Evolutionary conservation across 2,329 filamentous ascomycete genomes (phyloP).

Genomic region (Cladosporium sp.): DNA sequence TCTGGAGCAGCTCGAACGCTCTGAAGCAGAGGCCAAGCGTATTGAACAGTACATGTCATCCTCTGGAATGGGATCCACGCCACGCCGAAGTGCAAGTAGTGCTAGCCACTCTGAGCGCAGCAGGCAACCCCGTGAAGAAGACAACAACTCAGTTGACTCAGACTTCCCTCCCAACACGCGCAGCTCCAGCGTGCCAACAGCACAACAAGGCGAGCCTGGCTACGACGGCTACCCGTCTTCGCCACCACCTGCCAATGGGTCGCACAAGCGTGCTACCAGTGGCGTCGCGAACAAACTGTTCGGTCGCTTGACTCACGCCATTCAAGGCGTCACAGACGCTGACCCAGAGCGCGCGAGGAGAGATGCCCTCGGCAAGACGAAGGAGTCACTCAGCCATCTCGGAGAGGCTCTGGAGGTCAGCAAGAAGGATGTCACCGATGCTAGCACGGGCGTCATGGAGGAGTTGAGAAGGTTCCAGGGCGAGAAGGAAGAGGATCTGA

Average conservation of each 20-base stretch:
- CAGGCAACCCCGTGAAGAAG: constrained; percentile 54
- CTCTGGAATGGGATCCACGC: constrained; percentile 62
- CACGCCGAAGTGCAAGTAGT: constrained; percentile 61
- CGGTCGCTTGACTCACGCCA: constrained; percentile 89
- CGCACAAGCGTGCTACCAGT: constrained; percentile 77
- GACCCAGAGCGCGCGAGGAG: constrained; percentile 90
- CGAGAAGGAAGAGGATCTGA: constrained; percentile 93
- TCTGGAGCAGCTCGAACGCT: constrained; percentile 86
- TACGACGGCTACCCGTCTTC: constrained; percentile 18
- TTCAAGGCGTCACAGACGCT: constrained; percentile 93
- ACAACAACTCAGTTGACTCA: constrained; percentile 89
- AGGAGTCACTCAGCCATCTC: constrained; percentile 79
- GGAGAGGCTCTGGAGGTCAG: constrained; percentile 88
- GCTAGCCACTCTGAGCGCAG: constrained; percentile 39
- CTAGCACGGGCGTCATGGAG: constrained; percentile 81
- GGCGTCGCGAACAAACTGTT: constrained; percentile 94
- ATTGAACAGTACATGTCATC: constrained; percentile 89
- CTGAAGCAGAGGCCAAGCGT: constrained; percentile 86
- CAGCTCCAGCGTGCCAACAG: constrained; percentile 21
- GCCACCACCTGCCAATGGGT: constrained; percentile 29
- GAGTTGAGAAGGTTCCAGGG: constrained; percentile 90
- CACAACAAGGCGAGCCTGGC: constrained; percentile 31
- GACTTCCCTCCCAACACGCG: constrained; percentile 82
- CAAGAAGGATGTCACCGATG: constrained; percentile 89
- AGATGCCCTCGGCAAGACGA: constrained; percentile 93